Base-by-base conservation (phyloP, 768 basidiomycete genomes). In the Suillus plorans region DNA sequence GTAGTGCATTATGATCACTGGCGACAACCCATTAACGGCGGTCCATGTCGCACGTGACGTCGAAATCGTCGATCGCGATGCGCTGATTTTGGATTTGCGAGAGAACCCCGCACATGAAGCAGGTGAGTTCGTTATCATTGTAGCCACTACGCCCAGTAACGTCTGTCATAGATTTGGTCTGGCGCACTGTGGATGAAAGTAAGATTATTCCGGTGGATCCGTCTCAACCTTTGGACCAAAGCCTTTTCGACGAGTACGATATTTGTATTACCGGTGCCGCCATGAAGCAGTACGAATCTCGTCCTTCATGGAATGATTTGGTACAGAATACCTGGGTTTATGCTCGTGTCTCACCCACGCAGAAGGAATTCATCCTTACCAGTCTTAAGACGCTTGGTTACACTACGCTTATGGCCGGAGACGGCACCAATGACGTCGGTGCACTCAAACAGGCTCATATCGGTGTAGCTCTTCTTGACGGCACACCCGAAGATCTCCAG, bases 1-100 rank as follows among this genome's bases (percentile, higher is more conserved):
- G 25, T 64, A 97, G 95, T 99, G 97, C 74, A 83, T 99, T 64
- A 99, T 99, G 97, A 99, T 99, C 68, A 99, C 97, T 55, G 97
- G 97, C 44, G 97, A 99, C 76, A 99, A 99, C 75, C 97, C 97
- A 9, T 80, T 99, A 61, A 99, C 97, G 0, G 97, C 97, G 9
- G 89, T 93, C 0, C 97, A 99, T 73, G 96, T 99, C 53, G 97
- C 97, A 20, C 85, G 85, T 31, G 95, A 97, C 72, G 97, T 99
- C 9, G 97, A 99, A 72, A 99, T 99, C 66, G 90, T 99, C 22
- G 97, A 99, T 72, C 89, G 96, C 34, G 94, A 97, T 5, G 94
- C 89, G 2, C 85, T 99, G 36, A 98, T 99, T 65, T 81, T 99
- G 34, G 97, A 99, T 74, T 72, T 94, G 61, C 89, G 86, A 70